phyloP scores from a whole-genome alignment of 768 basidiomycete species.

The Pisolithus marmoratus region DNA sequence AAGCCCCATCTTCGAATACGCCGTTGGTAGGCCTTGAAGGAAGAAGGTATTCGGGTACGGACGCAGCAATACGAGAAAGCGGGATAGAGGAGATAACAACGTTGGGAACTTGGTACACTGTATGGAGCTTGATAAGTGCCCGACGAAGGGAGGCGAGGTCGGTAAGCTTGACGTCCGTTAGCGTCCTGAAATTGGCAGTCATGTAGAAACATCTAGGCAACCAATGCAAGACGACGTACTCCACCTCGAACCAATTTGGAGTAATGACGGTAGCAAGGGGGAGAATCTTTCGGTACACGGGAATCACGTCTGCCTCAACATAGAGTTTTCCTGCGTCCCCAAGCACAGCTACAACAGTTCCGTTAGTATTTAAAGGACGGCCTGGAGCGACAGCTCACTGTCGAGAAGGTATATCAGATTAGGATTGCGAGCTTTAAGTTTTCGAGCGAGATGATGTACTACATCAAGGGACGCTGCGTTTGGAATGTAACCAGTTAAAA shows the following conservation, averaged over 20 bases:
- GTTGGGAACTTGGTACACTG: slow-evolving; percentile 69
- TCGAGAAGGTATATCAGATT: slow-evolving; percentile 83
- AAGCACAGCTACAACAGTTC: slow-evolving; percentile 65
- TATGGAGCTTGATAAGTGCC: slow-evolving; percentile 72
- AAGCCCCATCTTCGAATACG: background rate
- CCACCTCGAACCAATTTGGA: slow-evolving; percentile 97
- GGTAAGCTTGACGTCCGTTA: slow-evolving; percentile 69
- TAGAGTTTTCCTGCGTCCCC: slow-evolving; percentile 90
- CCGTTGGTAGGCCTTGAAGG: slow-evolving; percentile 11
- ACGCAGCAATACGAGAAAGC: slow-evolving; percentile 53
- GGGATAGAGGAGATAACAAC: slow-evolving; percentile 92
- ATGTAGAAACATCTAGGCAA: background rate
- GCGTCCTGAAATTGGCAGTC: slow-evolving; percentile 41
- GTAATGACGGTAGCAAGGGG: slow-evolving; percentile 90
- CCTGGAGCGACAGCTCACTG: slow-evolving; percentile 49
- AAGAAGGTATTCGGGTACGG: slow-evolving; percentile 44
- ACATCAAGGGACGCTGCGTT: slow-evolving; percentile 70
- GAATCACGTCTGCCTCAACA: slow-evolving; percentile 81
- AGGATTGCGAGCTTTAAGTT: slow-evolving; percentile 53
- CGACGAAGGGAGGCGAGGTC: slow-evolving; percentile 58
- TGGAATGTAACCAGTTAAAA: slow-evolving; percentile 91
- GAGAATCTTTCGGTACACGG: slow-evolving; percentile 76
- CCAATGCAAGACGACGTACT: slow-evolving; percentile 43
- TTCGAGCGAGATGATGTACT: slow-evolving; percentile 56
- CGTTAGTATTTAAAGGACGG: background rate